A percentile compares a stretch with the other conserved stretches of the same genome.
Evolutionary conservation across 305 asterid genomes (phyloP).

Genomic region (Fraxinus ornus): DNA sequence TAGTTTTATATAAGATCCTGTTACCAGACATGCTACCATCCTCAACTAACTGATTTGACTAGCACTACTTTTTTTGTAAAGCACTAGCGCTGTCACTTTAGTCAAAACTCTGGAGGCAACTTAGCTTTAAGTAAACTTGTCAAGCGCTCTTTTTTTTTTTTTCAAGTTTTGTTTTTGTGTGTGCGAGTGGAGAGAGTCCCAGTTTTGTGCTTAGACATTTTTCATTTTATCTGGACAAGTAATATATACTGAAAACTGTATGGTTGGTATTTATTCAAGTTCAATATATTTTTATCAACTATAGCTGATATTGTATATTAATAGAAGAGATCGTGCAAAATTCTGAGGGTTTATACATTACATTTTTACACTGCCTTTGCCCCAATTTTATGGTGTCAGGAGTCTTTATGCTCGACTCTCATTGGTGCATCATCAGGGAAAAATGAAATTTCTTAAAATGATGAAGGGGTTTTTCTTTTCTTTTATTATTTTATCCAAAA

Average conservation of each 20-base stretch:
- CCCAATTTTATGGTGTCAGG: not conserved
- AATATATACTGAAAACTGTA: not conserved
- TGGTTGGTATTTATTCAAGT: not conserved
- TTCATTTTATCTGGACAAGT: not conserved
- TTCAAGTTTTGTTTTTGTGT: not conserved
- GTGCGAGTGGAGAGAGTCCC: not conserved
- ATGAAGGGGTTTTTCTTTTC: not conserved
- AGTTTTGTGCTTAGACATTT: not conserved
- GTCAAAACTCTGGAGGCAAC: not conserved
- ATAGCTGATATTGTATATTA: not conserved
- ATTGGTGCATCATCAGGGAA: not conserved
- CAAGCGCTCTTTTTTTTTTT: too few relatives aligned
- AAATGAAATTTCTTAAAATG: not conserved
- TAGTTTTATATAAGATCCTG: not conserved
- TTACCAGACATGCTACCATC: not conserved
- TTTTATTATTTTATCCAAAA: not conserved
- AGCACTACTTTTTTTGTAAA: not conserved
- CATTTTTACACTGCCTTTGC: not conserved
- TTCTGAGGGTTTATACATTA: not conserved
- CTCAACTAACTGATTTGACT: not conserved
- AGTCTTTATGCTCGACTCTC: not conserved
- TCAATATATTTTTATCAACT: not conserved
- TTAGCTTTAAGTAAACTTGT: not conserved
- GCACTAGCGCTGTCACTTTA: not conserved
- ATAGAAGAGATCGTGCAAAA: not conserved